phyloP scores from a whole-genome alignment of 441 rosid species.

The Codiaeum variegatum region DNA sequence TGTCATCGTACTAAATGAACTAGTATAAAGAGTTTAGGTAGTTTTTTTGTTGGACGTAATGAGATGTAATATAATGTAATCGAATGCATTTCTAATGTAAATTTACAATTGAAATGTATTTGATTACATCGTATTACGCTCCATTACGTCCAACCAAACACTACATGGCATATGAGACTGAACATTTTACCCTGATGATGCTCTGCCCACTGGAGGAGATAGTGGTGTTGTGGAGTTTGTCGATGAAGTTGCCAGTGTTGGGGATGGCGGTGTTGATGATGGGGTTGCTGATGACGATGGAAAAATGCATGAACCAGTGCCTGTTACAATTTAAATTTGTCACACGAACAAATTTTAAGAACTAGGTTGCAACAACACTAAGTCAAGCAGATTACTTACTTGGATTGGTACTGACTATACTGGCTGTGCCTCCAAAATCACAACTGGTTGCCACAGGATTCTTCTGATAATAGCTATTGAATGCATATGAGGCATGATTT shows the following conservation, averaged over 20 bases:
- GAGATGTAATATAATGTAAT: too few species aligned
- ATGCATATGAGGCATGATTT: constrained; percentile 86
- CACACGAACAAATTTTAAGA: not conserved
- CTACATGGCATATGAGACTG: not conserved
- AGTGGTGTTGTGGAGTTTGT: constrained; percentile 36
- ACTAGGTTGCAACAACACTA: constrained; percentile 8
- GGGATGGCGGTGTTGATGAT: constrained; percentile 39
- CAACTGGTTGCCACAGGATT: constrained; percentile 78
- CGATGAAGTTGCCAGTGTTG: constrained; percentile 35
- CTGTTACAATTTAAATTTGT: constrained; percentile 34
- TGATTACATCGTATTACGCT: too few species aligned
- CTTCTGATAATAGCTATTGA: constrained; percentile 91
- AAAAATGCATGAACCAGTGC: constrained; percentile 76
- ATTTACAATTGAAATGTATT: too few species aligned
- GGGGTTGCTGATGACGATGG: constrained; percentile 54
- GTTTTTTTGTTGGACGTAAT: too few species aligned
- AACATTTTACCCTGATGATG: constrained; percentile 44
- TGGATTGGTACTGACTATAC: constrained; percentile 58
- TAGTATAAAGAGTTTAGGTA: not conserved
- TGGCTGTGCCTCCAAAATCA: constrained; percentile 81
- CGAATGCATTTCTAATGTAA: too few species aligned
- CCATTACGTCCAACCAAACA: too few species aligned
- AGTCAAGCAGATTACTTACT: constrained; percentile 45
- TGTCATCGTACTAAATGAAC: constrained; percentile 8
- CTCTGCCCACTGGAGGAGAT: constrained; percentile 38